Conservation (phyloP, 2,329 filamentous ascomycete genomes). For the Ophiostoma pallidulum region DNA sequence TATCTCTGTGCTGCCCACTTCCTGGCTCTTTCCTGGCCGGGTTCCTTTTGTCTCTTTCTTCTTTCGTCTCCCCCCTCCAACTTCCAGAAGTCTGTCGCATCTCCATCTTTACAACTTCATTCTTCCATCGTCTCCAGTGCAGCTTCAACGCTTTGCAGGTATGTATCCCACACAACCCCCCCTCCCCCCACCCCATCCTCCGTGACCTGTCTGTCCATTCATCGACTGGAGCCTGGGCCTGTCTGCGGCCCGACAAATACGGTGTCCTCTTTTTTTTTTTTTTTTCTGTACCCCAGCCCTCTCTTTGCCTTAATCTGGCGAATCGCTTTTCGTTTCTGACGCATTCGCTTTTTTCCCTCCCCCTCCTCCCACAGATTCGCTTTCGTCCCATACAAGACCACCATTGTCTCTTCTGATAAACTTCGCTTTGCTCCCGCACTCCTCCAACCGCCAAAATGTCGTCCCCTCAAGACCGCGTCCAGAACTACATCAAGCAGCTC, state of each 20-base stretch:
- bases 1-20: slow-evolving; percentile 9
- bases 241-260: slow-evolving; percentile 7
- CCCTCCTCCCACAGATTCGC: slow-evolving; percentile 2
- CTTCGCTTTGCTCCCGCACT: neutral
- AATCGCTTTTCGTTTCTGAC: slow-evolving; percentile 5
- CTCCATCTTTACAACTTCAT: neutral
- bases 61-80: slow-evolving; percentile 6
- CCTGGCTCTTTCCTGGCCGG: neutral
- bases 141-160: slow-evolving; percentile 10
- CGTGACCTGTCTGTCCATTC: neutral
- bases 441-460: slow-evolving; percentile 46
- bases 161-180: neutral
- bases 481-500: slow-evolving; percentile 67
- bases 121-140: neutral
- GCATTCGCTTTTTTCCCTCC: neutral
- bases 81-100: neutral
- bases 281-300: neutral
- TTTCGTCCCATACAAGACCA: neutral
- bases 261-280: slow-evolving; percentile 11
- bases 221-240: neutral
- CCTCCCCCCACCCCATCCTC: neutral
- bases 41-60: neutral
- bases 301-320: slow-evolving; percentile 1
- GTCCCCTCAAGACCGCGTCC: slow-evolving; percentile 63
- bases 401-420: neutral